phyloP scores from a whole-genome alignment of 129 eudicot species.

The Flaveria bidentis region DNA sequence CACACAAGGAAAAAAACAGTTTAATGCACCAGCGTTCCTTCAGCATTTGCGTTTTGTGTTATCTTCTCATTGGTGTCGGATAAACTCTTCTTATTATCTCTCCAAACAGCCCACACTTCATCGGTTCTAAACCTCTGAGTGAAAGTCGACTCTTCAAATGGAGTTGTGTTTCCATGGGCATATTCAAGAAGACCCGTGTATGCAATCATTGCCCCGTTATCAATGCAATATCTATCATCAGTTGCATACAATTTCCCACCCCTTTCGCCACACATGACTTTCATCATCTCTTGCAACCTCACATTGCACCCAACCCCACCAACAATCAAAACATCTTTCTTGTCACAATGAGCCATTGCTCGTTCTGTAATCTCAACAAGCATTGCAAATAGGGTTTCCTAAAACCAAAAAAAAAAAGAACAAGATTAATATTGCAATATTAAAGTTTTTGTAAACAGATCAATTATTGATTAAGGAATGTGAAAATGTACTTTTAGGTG shows the following conservation, averaged over 20 bases:
- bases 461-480: neutral
- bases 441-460: neutral
- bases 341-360: slow-evolving; percentile 98
- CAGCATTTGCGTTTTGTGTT: neutral
- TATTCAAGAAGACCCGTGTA: slow-evolving; percentile 91
- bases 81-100: slow-evolving; percentile 42
- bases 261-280: slow-evolving; percentile 82
- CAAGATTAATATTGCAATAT: neutral
- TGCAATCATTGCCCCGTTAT: slow-evolving; percentile 99
- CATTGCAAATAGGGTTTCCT: slow-evolving; percentile 98
- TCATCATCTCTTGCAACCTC: slow-evolving; percentile 95
- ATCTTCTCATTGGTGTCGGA: slow-evolving; percentile 7
- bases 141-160: slow-evolving; percentile 80
- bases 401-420: neutral
- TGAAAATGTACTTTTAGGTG: neutral
- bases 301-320: slow-evolving; percentile 96
- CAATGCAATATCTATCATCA: slow-evolving; percentile 87
- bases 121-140: slow-evolving; percentile 97
- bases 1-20: neutral
- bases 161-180: slow-evolving; percentile 72
- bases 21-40: neutral
- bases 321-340: slow-evolving; percentile 80
- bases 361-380: slow-evolving; percentile 97
- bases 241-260: slow-evolving; percentile 88
- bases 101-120: slow-evolving; percentile 89